These are phyloP conservation scores for Hippophae gyantsensis DNA, from an alignment of 306 rosid genomes.

Conservation along the genomic window DNA sequence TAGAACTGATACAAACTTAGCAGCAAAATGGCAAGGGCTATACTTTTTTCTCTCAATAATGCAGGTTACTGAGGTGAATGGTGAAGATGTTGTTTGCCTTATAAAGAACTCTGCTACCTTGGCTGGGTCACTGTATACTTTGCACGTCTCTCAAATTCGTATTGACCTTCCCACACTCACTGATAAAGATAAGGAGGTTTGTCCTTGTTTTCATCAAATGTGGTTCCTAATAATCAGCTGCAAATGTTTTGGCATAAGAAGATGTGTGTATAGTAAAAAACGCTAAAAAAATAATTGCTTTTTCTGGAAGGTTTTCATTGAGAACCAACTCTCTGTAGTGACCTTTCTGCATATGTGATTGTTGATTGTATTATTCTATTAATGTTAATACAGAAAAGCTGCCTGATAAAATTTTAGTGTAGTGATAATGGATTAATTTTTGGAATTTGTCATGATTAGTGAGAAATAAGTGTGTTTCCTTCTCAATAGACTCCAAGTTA, in stretches of 20 bases:
- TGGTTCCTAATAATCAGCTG: background rate
- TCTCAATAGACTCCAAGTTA: too few relatives aligned
- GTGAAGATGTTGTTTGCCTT: slow-evolving; percentile 39
- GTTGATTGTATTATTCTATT: too few relatives aligned
- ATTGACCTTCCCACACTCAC: slow-evolving; percentile 47
- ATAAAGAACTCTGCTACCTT: slow-evolving; percentile 42
- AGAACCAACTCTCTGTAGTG: background rate
- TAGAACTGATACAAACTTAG: background rate
- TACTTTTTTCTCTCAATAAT: slow-evolving; percentile 1
- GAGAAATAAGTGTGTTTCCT: too few relatives aligned
- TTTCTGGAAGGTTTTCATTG: background rate
- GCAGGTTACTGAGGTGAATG: slow-evolving; percentile 42
- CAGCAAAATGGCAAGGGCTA: too few relatives aligned
- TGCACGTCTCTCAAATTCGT: slow-evolving; percentile 41
- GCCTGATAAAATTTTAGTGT: too few relatives aligned
- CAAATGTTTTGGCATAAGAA: background rate
- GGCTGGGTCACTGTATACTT: slow-evolving; percentile 40
- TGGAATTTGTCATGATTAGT: too few relatives aligned
- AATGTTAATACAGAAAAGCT: too few relatives aligned
- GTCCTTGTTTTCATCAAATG: slow-evolving; percentile 1
- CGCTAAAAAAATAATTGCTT: background rate
- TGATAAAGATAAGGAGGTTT: slow-evolving; percentile 43
- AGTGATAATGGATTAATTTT: too few relatives aligned
- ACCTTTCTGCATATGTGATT: too few relatives aligned
- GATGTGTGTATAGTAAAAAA: background rate